Evolutionary conservation across 2,329 filamentous ascomycete genomes (phyloP).

Genomic region (Scedosporium aurantiacum): DNA sequence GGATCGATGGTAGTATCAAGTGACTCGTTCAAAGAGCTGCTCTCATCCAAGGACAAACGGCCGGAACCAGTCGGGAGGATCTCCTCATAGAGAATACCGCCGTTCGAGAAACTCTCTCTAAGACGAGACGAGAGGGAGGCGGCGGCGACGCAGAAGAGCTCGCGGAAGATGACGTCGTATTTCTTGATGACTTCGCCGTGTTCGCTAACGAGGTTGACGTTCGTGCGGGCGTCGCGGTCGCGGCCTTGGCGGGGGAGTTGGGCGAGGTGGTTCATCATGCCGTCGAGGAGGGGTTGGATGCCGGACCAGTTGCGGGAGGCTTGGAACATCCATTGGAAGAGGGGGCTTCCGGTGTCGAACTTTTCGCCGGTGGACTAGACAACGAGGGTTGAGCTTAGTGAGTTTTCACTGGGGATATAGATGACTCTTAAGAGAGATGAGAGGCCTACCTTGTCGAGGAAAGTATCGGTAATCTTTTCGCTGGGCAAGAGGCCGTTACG

Average conservation of each 20-base stretch:
- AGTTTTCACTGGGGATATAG: conserved; percentile 9
- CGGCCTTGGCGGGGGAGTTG: conserved; percentile 29
- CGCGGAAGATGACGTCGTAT: conserved; percentile 68
- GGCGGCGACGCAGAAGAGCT: conserved; percentile 74
- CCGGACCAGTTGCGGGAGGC: conserved; percentile 68
- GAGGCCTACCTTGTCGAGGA: conserved; percentile 48
- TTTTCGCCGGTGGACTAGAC: conserved; percentile 48
- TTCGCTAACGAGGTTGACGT: conserved; percentile 36
- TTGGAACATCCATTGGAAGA: conserved; percentile 81
- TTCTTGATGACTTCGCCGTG: conserved; percentile 50
- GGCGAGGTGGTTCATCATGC: conserved; percentile 63
- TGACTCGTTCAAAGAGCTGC: neutral
- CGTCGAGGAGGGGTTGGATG: conserved; percentile 55
- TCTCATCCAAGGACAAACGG: neutral
- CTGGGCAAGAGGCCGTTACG: conserved; percentile 59
- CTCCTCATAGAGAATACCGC: conserved; percentile 66
- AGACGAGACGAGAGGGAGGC: conserved; percentile 59
- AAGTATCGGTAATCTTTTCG: conserved; percentile 69
- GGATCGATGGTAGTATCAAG: neutral
- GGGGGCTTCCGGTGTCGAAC: conserved; percentile 64
- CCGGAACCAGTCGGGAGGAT: conserved; percentile 47
- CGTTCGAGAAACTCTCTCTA: conserved; percentile 47
- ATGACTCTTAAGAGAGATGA: too few species aligned
- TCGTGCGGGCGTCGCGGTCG: conserved; percentile 24
- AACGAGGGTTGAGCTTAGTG: neutral